Percentiles rank a stretch among this genome's conserved stretches.
Conservation (phyloP, 345 rosid genomes). For the Lagerstroemia speciosa region DNA sequence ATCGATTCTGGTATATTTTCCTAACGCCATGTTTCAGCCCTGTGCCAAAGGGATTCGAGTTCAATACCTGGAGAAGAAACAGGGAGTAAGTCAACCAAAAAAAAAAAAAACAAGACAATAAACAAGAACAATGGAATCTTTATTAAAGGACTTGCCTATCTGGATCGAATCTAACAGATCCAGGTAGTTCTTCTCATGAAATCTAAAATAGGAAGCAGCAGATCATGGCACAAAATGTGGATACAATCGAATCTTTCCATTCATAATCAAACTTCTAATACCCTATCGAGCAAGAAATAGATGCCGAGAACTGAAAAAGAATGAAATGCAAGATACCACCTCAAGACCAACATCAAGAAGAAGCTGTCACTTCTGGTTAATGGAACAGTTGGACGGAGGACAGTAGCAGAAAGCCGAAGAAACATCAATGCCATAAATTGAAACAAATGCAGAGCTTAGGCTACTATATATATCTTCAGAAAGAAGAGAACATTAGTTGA, state of each 20-base stretch:
- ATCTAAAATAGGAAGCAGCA: not conserved
- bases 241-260: not conserved
- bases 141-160: not conserved
- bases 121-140: not conserved
- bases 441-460: not conserved
- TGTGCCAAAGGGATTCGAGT: not conserved
- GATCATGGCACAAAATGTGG: not conserved
- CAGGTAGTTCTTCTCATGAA: not conserved
- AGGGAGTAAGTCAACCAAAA: not conserved
- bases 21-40: conserved; percentile 47
- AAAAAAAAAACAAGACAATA: not conserved
- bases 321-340: no score
- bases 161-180: not conserved
- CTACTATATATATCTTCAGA: no score
- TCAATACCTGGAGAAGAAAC: not conserved
- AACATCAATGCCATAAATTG: not conserved
- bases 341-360: no score
- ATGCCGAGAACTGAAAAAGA: no score
- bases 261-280: not conserved
- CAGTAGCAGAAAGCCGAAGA: no score
- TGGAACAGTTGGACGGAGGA: no score
- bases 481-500: not conserved
- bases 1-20: conserved; percentile 67
- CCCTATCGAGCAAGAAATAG: not conserved
- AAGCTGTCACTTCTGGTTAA: no score